Conservation (phyloP, 352 stramenopile genomes). For the Stramenopiles sp. region DNA sequence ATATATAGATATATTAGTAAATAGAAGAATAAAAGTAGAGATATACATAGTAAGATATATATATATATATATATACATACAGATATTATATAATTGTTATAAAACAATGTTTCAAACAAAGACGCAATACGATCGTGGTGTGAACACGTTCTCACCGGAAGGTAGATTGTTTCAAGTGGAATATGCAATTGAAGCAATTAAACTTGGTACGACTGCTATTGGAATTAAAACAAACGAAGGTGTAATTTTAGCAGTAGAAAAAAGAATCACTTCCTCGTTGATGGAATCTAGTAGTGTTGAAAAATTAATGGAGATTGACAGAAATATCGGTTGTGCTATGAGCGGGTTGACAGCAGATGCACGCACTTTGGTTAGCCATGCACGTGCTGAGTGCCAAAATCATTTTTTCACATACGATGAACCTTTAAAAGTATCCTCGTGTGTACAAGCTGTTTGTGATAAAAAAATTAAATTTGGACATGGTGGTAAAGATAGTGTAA, state of each 20-base stretch:
- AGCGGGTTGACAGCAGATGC: slow-evolving; percentile 93
- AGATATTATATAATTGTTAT: no score
- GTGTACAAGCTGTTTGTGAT: slow-evolving; percentile 95
- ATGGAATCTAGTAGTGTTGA: slow-evolving; percentile 84
- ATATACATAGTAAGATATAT: no score
- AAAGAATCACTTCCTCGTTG: slow-evolving; percentile 83
- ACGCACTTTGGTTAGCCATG: slow-evolving; percentile 95
- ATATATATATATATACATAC: no score
- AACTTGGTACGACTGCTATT: slow-evolving; percentile 92
- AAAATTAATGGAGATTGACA: slow-evolving; percentile 99
- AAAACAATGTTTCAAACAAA: slow-evolving; percentile 68
- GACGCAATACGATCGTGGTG: slow-evolving; percentile 95
- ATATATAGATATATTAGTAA: no score
- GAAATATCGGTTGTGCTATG: slow-evolving; percentile 91
- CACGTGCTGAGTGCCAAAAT: slow-evolving; percentile 93
- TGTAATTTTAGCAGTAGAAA: slow-evolving; percentile 93
- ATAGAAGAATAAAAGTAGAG: no score
- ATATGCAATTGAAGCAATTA: slow-evolving; percentile 95
- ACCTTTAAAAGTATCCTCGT: slow-evolving; percentile 84
- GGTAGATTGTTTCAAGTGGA: slow-evolving; percentile 96
- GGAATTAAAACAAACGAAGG: slow-evolving; percentile 92
- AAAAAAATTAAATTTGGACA: slow-evolving; percentile 85
- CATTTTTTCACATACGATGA: slow-evolving; percentile 89
- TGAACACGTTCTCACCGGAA: slow-evolving; percentile 98
- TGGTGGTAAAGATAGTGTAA: slow-evolving; percentile 34